Evolutionary conservation across 768 basidiomycete species (phyloP).

Genomic region (Lactifluus rugatus): DNA sequence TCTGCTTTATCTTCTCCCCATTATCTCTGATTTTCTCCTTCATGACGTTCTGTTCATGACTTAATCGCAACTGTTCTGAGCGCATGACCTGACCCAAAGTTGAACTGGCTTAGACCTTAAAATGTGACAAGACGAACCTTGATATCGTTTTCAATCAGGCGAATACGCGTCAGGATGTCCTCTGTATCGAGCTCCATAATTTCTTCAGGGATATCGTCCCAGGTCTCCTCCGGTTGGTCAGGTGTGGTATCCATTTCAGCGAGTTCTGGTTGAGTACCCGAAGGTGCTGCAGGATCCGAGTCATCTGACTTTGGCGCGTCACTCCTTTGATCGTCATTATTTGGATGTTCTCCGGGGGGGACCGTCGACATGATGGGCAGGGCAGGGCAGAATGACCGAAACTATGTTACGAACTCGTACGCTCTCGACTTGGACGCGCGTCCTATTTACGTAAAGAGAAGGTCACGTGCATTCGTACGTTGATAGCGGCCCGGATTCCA

Average conservation of each 20-base stretch:
- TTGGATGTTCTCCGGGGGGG: constrained; percentile 11
- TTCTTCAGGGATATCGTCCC: constrained; percentile 88
- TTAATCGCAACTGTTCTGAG: constrained; percentile 82
- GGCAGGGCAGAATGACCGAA: not conserved
- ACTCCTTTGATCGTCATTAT: constrained; percentile 1
- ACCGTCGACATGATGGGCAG: constrained; percentile 10
- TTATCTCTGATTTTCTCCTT: constrained; percentile 98
- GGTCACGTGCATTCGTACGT: not conserved
- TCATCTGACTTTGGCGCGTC: constrained; percentile 41
- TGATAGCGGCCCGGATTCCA: not conserved
- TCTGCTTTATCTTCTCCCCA: constrained; percentile 97
- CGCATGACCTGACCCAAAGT: constrained; percentile 73
- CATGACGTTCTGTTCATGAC: constrained; percentile 94
- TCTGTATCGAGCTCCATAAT: constrained; percentile 70
- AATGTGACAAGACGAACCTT: constrained; percentile 43
- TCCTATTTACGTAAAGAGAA: constrained; percentile 1
- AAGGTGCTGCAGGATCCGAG: constrained; percentile 31
- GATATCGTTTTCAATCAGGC: constrained; percentile 95
- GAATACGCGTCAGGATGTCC: constrained; percentile 80
- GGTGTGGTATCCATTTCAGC: constrained; percentile 64
- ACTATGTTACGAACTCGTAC: no score
- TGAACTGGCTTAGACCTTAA: not conserved
- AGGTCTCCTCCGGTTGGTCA: constrained; percentile 68
- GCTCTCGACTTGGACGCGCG: constrained; percentile 9
- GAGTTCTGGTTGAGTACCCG: constrained; percentile 25